A percentile compares a stretch with the other conserved stretches of the same genome.
Conservation (phyloP, 2,329 filamentous ascomycete genomes). For the Pleurostoma richardsiae region DNA sequence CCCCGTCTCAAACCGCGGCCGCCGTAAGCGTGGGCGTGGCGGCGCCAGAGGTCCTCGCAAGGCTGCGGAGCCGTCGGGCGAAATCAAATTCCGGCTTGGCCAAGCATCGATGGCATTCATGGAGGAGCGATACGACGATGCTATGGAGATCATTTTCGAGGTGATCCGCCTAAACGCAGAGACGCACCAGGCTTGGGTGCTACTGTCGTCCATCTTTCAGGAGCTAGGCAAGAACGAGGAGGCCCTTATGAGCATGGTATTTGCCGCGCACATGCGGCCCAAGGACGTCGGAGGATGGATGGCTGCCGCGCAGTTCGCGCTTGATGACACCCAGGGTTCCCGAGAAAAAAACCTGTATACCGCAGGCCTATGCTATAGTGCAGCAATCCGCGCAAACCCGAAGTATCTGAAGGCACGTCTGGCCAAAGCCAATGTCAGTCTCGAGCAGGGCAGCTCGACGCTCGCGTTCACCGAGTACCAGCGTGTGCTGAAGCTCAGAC, state of each 20-base stretch:
- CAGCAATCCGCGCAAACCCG: constrained; percentile 53
- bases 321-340: constrained; percentile 40
- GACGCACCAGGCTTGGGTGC: constrained; percentile 60
- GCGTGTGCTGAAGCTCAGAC: constrained; percentile 44
- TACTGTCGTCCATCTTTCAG: constrained; percentile 55
- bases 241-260: constrained; percentile 54
- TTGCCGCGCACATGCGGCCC: constrained; percentile 57
- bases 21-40: constrained; percentile 17
- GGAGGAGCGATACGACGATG: constrained; percentile 52
- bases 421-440: constrained; percentile 53
- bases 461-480: constrained; percentile 54
- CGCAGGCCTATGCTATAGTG: constrained; percentile 54
- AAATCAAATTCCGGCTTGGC: constrained; percentile 64
- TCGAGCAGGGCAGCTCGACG: constrained; percentile 48
- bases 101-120: constrained; percentile 66
- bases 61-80: constrained; percentile 62
- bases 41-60: constrained; percentile 41
- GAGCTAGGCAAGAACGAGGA: constrained; percentile 54
- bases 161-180: constrained; percentile 65
- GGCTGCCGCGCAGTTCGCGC: constrained; percentile 50
- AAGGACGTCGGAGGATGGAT: constrained; percentile 58
- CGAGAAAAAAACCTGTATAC: constrained; percentile 47
- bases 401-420: constrained; percentile 53
- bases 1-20: constrained; percentile 4
- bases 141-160: constrained; percentile 54